Base-by-base conservation (phyloP, 2,329 filamentous ascomycete genomes). In the Xylariales sp. region DNA sequence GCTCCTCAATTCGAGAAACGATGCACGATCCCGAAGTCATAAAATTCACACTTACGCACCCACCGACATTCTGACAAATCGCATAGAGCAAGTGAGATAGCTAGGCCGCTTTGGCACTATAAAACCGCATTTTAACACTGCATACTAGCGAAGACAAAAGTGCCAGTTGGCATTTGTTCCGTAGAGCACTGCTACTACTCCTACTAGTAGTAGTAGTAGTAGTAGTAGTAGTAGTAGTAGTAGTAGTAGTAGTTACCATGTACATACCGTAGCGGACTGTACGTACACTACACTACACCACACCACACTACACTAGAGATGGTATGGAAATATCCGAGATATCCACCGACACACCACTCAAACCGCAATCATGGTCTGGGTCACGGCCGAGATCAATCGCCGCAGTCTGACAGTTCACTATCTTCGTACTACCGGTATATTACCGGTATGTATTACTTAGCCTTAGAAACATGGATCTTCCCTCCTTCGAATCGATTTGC, bases 31-130 rank as follows among this genome's bases (percentile, higher is more conserved):
- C 60, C 52, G 45, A 63, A 53, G 41, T 64, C 41, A 36, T 50
- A 67, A 48, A 57, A 66, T 46, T 56, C 34, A 36, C 39, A 62
- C 46, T 58, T 52, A 55, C 48, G 55, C 55, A 55, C 43, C 58
- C 54, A 64, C 60, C 41, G 55, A 57, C 59, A 55, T 63, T 62
- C 63, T 69, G 67, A 67, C 63, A 67, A 69, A 67, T 67, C 48
- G 64, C 43, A 50, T 30, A 54, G n/a, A 53, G 57, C 14, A 56
- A 48, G 39, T 67, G 54, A 50, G 62, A 50, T 63, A 43, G 23
- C 53, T 68, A 62, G 62, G 34, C 57, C 32, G 48, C 48, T 67
- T 66, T 46, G 54, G 34, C 18, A 28, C 49, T 56, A 62, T 68
- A 62, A 59, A 59, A 45, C 41, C 34, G 43, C 41, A 59, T 55